These are phyloP conservation scores for Aspergillus felis DNA, from an alignment of 2,329 filamentous ascomycete species.

Conservation along the genomic window DNA sequence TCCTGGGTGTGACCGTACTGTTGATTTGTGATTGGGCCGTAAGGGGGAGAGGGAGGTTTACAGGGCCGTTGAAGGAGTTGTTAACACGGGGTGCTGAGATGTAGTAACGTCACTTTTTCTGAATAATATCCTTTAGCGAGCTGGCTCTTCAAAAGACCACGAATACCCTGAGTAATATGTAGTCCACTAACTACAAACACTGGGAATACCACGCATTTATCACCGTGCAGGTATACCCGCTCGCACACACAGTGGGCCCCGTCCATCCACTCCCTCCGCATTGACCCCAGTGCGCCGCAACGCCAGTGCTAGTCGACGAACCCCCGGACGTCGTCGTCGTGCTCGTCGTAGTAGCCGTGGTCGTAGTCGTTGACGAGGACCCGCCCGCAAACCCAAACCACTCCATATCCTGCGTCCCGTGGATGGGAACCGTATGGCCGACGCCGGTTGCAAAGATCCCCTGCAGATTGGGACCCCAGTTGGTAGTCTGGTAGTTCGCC, in stretches of 20 bases:
- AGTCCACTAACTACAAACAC: neutral
- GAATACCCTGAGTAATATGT: too few species aligned
- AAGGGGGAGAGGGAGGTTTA: neutral
- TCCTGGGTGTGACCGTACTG: neutral
- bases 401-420: conserved; percentile 18
- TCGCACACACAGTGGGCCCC: neutral
- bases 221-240: neutral
- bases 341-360: neutral
- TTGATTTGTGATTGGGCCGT: neutral
- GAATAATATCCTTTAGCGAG: neutral
- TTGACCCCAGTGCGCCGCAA: neutral
- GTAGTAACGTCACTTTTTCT: neutral
- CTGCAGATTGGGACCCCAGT: conserved; percentile 19
- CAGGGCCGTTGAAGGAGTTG: neutral
- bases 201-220: neutral
- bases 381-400: conserved; percentile 21
- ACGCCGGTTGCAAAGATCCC: conserved; percentile 21
- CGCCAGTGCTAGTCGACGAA: neutral
- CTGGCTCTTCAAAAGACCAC: neutral
- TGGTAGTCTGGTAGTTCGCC: conserved; percentile 17
- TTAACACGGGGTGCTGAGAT: neutral
- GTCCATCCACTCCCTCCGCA: neutral
- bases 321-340: neutral
- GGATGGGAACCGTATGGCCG: conserved; percentile 18
- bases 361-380: neutral